A percentile compares a stretch with the other conserved stretches of the same genome.
These are phyloP conservation scores for Rhodotorula sp. DNA, from an alignment of 1,284 basidiomycete species.

Conservation along the genomic window DNA sequence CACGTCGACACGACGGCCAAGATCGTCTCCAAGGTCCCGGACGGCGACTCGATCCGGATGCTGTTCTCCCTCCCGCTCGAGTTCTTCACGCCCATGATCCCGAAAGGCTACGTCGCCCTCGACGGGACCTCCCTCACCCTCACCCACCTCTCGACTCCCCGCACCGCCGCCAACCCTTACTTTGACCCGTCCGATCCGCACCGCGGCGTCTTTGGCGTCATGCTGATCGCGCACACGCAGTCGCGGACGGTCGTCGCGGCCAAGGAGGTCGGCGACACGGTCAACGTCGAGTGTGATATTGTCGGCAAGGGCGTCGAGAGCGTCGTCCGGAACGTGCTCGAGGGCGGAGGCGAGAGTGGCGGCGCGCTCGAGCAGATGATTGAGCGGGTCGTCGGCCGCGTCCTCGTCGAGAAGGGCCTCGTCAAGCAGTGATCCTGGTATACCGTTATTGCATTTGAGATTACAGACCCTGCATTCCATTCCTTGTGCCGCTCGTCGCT, in stretches of 20 bases:
- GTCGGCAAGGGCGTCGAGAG: conserved; percentile 83
- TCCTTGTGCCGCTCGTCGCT: no score
- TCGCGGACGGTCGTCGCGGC: conserved; percentile 76
- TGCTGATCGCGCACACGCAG: conserved; percentile 94
- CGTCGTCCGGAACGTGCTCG: conserved; percentile 71
- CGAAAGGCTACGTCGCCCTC: conserved; percentile 94
- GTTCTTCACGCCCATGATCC: conserved; percentile 72
- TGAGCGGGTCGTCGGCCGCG: conserved; percentile 68
- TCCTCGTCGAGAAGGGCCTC: conserved; percentile 52
- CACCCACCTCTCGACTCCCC: conserved; percentile 71
- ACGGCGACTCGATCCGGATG: conserved; percentile 84
- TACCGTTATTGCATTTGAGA: not conserved
- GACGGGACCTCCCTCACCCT: conserved; percentile 93
- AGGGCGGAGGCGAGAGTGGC: conserved; percentile 54
- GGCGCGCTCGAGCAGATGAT: conserved; percentile 60
- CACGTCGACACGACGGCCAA: conserved; percentile 89
- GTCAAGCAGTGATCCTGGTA: conserved; percentile 5
- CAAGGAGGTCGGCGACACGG: conserved; percentile 73
- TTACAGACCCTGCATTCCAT: no score
- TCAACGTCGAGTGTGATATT: conserved; percentile 95
- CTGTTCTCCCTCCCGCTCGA: conserved; percentile 69
- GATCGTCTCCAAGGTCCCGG: conserved; percentile 64
- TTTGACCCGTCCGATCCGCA: conserved; percentile 7
- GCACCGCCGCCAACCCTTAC: conserved; percentile 41
- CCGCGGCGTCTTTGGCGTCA: conserved; percentile 72